A percentile compares a stretch with the other conserved stretches of the same genome.
Conservation (phyloP, 169 alveolate species). For the Babesia divergens region DNA sequence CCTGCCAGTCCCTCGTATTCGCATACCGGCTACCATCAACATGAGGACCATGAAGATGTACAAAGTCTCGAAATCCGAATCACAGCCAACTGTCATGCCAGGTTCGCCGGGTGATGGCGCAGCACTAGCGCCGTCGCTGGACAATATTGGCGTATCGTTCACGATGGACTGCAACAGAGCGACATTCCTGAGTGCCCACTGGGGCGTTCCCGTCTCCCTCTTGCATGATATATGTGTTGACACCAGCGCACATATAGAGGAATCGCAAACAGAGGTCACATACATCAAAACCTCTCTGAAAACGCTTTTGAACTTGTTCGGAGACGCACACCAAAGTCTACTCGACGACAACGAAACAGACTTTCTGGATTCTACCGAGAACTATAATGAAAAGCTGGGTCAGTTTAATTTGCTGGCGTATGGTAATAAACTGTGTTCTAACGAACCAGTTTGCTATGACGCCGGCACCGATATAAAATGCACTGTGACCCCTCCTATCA, state of each 20-base stretch:
- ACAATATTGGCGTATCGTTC: slow-evolving; percentile 16
- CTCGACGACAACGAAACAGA: slow-evolving; percentile 6
- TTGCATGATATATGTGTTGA: slow-evolving; percentile 24
- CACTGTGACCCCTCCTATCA: slow-evolving; percentile 35
- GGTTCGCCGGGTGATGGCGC: not conserved
- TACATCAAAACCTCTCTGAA: not conserved
- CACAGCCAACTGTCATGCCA: not conserved
- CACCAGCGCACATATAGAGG: not conserved
- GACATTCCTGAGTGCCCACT: slow-evolving; percentile 62
- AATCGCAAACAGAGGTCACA: not conserved
- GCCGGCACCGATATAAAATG: slow-evolving; percentile 36
- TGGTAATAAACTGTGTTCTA: slow-evolving; percentile 27
- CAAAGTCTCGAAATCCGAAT: not conserved
- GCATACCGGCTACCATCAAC: slow-evolving; percentile 48
- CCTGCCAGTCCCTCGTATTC: slow-evolving; percentile 43
- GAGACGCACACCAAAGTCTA: slow-evolving; percentile 3
- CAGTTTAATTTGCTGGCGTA: slow-evolving; percentile 24
- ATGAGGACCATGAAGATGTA: slow-evolving; percentile 16
- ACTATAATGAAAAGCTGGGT: slow-evolving; percentile 5
- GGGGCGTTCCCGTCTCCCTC: slow-evolving; percentile 58
- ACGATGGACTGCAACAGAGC: slow-evolving; percentile 50
- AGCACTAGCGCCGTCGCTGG: not conserved
- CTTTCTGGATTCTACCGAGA: not conserved
- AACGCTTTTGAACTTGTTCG: not conserved
- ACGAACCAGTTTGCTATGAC: slow-evolving; percentile 46